These are phyloP conservation scores for Torulaspora indica DNA, from an alignment of 805 yeast species.

Conservation along the genomic window DNA sequence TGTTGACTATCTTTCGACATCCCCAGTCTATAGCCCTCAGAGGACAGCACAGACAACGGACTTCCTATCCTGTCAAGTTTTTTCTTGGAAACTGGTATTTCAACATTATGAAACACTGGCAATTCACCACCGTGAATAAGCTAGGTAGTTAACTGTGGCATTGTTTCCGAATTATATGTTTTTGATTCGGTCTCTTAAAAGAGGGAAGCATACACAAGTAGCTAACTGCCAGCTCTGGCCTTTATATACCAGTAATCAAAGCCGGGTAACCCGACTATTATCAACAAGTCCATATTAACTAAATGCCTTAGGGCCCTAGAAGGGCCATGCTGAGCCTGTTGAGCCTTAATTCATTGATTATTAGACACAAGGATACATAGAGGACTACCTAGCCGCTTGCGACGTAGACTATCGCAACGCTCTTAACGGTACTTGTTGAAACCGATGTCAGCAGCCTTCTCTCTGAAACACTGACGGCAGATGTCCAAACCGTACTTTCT, in stretches of 20 bases:
- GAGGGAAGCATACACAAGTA: background rate
- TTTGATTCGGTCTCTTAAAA: slow-evolving; percentile 34
- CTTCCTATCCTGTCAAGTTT: slow-evolving; percentile 38
- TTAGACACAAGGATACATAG: slow-evolving; percentile 9
- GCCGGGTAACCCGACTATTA: slow-evolving; percentile 8
- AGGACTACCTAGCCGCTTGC: slow-evolving; percentile 4
- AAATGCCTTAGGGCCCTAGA: no score
- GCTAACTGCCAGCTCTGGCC: background rate
- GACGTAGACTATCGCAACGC: background rate
- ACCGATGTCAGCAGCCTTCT: slow-evolving; percentile 98
- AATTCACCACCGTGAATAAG: slow-evolving; percentile 37
- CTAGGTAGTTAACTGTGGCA: slow-evolving; percentile 39
- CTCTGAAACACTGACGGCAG: slow-evolving; percentile 99
- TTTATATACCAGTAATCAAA: background rate
- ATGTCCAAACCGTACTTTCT: slow-evolving; percentile 99
- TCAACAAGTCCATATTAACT: no score
- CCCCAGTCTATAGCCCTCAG: slow-evolving; percentile 34
- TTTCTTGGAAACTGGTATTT: slow-evolving; percentile 38
- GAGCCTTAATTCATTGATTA: slow-evolving; percentile 5
- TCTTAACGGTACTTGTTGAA: slow-evolving; percentile 96
- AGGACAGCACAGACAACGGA: slow-evolving; percentile 35
- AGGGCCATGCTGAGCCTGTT: no score
- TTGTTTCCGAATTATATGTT: slow-evolving; percentile 32
- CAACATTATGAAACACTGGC: slow-evolving; percentile 37
- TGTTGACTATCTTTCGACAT: slow-evolving; percentile 40